These are phyloP conservation scores for Eragrostis tef DNA, from an alignment of 202 grass and related monocot species.

Conservation along the genomic window DNA sequence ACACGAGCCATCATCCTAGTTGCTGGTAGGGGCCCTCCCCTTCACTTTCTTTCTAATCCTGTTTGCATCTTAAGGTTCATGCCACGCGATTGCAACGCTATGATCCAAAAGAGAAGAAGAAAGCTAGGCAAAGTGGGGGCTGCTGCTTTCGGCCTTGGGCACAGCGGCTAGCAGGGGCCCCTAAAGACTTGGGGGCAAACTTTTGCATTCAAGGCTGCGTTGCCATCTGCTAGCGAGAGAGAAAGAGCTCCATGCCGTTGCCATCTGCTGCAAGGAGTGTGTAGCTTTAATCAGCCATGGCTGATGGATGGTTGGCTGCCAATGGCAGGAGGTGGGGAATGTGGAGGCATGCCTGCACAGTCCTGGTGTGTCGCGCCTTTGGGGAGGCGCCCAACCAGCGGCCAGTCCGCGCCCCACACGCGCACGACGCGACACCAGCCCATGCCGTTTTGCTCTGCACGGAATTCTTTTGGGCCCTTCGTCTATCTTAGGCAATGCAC, in stretches of 20 bases:
- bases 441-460: conserved; percentile 46
- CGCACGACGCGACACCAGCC: conserved; percentile 32
- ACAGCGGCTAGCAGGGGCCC: conserved; percentile 31
- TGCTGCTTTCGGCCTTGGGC: conserved; percentile 49
- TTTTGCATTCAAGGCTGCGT: conserved; percentile 69
- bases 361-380: conserved; percentile 54
- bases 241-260: conserved; percentile 11
- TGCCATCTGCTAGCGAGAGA: not conserved
- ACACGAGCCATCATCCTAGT: conserved; percentile 18
- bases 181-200: conserved; percentile 50
- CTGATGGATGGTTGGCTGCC: conserved; percentile 18
- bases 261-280: conserved; percentile 23
- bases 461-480: not conserved
- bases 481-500: conserved; percentile 51
- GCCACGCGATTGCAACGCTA: not conserved
- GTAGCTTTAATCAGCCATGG: conserved; percentile 70
- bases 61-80: conserved; percentile 11
- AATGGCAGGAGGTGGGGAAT: conserved; percentile 55
- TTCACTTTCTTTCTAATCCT: conserved; percentile 47
- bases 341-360: conserved; percentile 68
- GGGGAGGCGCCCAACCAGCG: conserved; percentile 19
- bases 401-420: not conserved
- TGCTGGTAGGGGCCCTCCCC: not conserved
- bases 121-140: conserved; percentile 26
- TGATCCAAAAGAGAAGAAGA: conserved; percentile 38